A percentile compares a stretch with the other conserved stretches of the same genome.
Conservation (phyloP, 331 rosid species). For the Erythrophleum ivorense region DNA sequence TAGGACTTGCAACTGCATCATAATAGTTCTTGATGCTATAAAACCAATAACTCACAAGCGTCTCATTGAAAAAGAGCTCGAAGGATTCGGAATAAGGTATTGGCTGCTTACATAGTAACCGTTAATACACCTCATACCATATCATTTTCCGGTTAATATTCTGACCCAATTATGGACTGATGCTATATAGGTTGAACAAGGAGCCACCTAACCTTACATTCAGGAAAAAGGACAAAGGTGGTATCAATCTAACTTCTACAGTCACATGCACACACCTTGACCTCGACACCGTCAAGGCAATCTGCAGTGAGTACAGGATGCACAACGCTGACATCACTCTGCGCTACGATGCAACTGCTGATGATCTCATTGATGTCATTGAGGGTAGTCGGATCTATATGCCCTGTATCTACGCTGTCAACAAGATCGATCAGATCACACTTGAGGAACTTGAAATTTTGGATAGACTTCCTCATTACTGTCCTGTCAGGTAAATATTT, state of each 20-base stretch:
- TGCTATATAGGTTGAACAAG: too few species aligned
- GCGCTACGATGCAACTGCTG: conserved; percentile 74
- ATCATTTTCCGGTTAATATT: too few species aligned
- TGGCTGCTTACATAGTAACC: too few species aligned
- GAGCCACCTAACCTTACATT: too few species aligned
- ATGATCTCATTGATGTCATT: conserved; percentile 93
- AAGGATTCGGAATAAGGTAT: conserved; percentile 67
- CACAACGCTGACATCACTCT: too few species aligned
- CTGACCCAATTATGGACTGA: too few species aligned
- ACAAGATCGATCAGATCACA: conserved; percentile 94
- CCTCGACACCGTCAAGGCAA: too few species aligned
- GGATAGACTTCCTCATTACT: conserved; percentile 95
- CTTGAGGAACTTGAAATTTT: conserved; percentile 93
- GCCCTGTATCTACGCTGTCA: conserved; percentile 91
- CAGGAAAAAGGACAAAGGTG: too few species aligned
- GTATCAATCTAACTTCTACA: too few species aligned
- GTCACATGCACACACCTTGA: too few species aligned
- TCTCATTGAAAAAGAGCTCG: conserved; percentile 91
- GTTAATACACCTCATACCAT: too few species aligned
- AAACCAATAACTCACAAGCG: conserved; percentile 98
- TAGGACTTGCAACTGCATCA: conserved; percentile 94
- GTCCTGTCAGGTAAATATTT: conserved; percentile 95
- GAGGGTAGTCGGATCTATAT: conserved; percentile 90
- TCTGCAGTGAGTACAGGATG: too few species aligned
- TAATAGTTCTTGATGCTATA: conserved; percentile 95